These are phyloP conservation scores for Aspergillus ruber DNA, from an alignment of 2,329 filamentous ascomycete genomes.

Conservation along the genomic window DNA sequence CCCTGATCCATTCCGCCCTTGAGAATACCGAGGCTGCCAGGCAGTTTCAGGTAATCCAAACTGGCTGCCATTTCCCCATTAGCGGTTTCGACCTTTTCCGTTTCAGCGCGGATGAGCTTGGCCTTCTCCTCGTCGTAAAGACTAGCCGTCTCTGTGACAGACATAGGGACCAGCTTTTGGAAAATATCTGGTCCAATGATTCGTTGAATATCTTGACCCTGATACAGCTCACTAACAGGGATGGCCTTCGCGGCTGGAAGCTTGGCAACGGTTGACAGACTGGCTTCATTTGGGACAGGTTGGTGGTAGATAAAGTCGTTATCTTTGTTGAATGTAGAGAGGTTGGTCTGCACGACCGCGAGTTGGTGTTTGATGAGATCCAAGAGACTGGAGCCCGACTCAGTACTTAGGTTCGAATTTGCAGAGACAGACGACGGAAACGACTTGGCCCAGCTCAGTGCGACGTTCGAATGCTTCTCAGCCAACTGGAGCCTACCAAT, in stretches of 20 bases:
- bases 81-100: constrained; percentile 84
- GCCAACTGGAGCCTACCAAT: constrained; percentile 78
- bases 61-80: constrained; percentile 95
- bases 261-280: constrained; percentile 75
- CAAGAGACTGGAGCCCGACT: constrained; percentile 66
- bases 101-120: constrained; percentile 87
- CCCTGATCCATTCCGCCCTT: constrained; percentile 92
- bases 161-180: constrained; percentile 90
- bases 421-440: constrained; percentile 76
- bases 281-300: constrained; percentile 76
- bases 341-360: constrained; percentile 71
- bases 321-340: constrained; percentile 73
- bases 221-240: constrained; percentile 91
- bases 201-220: constrained; percentile 91
- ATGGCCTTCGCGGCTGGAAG: constrained; percentile 94
- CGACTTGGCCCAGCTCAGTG: constrained; percentile 65
- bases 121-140: constrained; percentile 98
- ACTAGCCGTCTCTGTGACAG: constrained; percentile 93
- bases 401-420: constrained; percentile 74
- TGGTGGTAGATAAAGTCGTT: constrained; percentile 99
- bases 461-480: constrained; percentile 70
- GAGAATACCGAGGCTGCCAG: constrained; percentile 79
- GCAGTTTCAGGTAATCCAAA: constrained; percentile 85
- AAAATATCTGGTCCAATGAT: constrained; percentile 98
- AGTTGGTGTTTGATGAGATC: constrained; percentile 80